Evolutionary conservation across 305 asterid genomes (phyloP).

Genomic region (Striga hermonthica): DNA sequence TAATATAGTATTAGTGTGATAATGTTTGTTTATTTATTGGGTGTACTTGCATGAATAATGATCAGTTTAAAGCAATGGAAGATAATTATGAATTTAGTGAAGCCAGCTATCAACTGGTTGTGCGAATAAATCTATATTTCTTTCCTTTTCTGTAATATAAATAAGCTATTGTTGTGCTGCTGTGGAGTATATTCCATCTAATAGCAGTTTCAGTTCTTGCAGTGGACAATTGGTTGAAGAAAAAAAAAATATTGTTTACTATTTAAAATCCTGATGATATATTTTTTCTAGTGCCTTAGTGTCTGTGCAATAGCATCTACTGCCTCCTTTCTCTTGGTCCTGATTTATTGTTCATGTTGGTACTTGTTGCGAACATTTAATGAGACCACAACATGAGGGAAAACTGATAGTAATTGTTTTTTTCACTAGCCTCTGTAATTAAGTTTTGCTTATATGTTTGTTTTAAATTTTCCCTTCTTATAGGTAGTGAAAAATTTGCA

Average conservation of each 20-base stretch:
- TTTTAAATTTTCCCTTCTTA: no score
- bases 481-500: no score
- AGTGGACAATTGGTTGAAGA: neutral
- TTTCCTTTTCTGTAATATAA: no score
- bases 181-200: neutral
- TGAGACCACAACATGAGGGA: constrained; percentile 32
- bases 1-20: no score
- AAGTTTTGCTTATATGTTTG: no score
- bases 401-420: no score
- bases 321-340: constrained; percentile 1
- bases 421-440: no score
- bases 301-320: no score
- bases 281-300: no score
- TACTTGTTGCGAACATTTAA: constrained; percentile 17
- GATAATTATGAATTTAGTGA: constrained; percentile 10
- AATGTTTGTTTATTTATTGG: neutral
- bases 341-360: constrained; percentile 24
- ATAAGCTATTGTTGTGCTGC: neutral
- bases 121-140: no score
- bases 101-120: neutral
- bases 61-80: constrained; percentile 1
- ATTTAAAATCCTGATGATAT: neutral
- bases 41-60: neutral
- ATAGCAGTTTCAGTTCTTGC: neutral
- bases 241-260: neutral